Conservation (phyloP, 805 yeast species). For the Cephaloascus albidus region DNA sequence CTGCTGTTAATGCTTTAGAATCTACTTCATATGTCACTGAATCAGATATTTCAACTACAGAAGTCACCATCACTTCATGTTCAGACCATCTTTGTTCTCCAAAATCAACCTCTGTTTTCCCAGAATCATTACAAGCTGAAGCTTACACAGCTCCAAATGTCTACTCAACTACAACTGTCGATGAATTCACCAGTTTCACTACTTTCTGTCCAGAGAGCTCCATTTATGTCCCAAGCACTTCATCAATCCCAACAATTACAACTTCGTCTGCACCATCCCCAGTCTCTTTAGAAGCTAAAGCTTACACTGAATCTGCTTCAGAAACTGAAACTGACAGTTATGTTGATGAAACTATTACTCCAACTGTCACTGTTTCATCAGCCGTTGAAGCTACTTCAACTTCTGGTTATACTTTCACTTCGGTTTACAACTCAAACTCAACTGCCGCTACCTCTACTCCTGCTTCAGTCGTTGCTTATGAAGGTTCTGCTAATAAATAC, state of each 20-base stretch:
- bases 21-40: constrained; percentile 3
- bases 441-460: constrained; percentile 9
- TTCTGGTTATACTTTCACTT: constrained; percentile 24
- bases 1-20: constrained; percentile 12
- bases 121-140: not conserved
- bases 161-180: constrained; percentile 22
- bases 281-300: constrained; percentile 5
- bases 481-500: constrained; percentile 21
- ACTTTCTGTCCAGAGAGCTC: constrained; percentile 22
- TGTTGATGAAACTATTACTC: constrained; percentile 31
- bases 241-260: constrained; percentile 2
- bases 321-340: constrained; percentile 13
- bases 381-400: constrained; percentile 24
- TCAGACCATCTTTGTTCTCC: constrained; percentile 7
- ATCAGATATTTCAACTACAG: not conserved
- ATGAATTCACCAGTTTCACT: constrained; percentile 23
- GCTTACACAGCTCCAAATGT: constrained; percentile 4
- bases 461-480: constrained; percentile 16
- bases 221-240: constrained; percentile 3
- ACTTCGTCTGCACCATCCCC: constrained; percentile 6
- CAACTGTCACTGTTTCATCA: constrained; percentile 25
- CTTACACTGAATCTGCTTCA: constrained; percentile 5
- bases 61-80: constrained; percentile 27
- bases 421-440: constrained; percentile 14
- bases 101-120: not conserved